Base-by-base conservation (phyloP, 2,329 filamentous ascomycete species). In the Aspergillus costaricaensis region DNA sequence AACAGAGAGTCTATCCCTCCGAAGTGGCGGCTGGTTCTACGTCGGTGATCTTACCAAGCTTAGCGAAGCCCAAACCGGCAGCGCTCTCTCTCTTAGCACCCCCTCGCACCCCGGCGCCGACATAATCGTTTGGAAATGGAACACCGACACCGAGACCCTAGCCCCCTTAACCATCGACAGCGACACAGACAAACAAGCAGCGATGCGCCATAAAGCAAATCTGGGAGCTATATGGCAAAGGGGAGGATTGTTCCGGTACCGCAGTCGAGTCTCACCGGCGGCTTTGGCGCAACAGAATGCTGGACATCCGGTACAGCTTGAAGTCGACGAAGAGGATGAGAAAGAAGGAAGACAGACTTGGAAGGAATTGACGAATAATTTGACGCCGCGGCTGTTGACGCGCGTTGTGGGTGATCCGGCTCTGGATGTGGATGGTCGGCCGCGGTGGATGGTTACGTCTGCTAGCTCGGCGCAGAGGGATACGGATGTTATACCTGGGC, bases 21-120 rank as follows among this genome's bases (percentile, higher is more conserved):
- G 86, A n/a, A 82, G 85, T 59, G 86, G 86, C 9, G 79, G 82
- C 36, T 89, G 86, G 86, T 84, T 88, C 68, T 79, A 81, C 52
- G 77, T 87, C 21, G 75, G 76, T 21, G 76, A 78, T 27, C 71
- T 74, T 39, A 62, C 65, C 41, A 68, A 69, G 17, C 53, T 61
- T 15, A 63, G 64, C 23, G 55, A 62, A 21, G 61, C 60, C 17
- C 19, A 62, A 23, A 57, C 54, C 47, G 62, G 62, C 14, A 30
- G 10, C 10, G 36, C 25, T 6, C 5, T 39, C 64, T 17, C 64
- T 62, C n/a, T 67, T 65, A 9, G 58, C 64, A 17, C 41, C 55
- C 10, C 51, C 53, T 36, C 60, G 57, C 72, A 74, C 19, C 66
- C 69, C 2, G 72, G 36, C 6, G 49, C 80, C 48, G 76, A 86